Conservation (phyloP, 1,139 yeast genomes). For the Pichia sp. region DNA sequence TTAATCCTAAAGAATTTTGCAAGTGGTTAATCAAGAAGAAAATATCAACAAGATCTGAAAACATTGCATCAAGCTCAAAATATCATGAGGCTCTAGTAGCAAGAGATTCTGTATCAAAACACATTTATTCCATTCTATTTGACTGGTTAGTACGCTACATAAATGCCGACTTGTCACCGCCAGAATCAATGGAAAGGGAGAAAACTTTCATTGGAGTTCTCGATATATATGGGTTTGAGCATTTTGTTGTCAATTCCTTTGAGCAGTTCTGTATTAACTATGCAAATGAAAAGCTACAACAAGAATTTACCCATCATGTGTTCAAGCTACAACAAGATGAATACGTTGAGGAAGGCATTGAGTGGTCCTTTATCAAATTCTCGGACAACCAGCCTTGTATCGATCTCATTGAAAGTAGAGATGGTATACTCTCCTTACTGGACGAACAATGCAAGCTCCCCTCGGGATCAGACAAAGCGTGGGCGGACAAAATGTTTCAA, state of each 20-base stretch:
- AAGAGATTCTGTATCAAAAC: constrained; percentile 93
- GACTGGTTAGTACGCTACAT: constrained; percentile 91
- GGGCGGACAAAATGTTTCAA: constrained; percentile 88
- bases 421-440: constrained; percentile 79
- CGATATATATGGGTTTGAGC: constrained; percentile 97
- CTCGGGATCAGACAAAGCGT: constrained; percentile 86
- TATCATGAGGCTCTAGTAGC: constrained; percentile 86
- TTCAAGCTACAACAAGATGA: constrained; percentile 97
- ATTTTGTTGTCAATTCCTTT: constrained; percentile 86
- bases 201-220: constrained; percentile 88
- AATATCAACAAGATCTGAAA: constrained; percentile 84
- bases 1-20: constrained; percentile 65
- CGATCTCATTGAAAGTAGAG: constrained; percentile 77
- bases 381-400: constrained; percentile 98
- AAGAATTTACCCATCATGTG: constrained; percentile 95
- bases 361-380: constrained; percentile 96
- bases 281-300: constrained; percentile 96
- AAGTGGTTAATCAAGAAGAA: constrained; percentile 94
- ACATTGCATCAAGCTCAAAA: constrained; percentile 74
- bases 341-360: constrained; percentile 83
- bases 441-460: constrained; percentile 97
- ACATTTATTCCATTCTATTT: constrained; percentile 82
- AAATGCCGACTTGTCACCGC: constrained; percentile 72
- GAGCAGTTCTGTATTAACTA: constrained; percentile 98
- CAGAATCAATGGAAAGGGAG: constrained; percentile 48